Percentiles rank a stretch among this genome's conserved stretches.
Evolutionary conservation across 495 filamentous ascomycete species (phyloP).

Genomic region (Neurospora terricola): DNA sequence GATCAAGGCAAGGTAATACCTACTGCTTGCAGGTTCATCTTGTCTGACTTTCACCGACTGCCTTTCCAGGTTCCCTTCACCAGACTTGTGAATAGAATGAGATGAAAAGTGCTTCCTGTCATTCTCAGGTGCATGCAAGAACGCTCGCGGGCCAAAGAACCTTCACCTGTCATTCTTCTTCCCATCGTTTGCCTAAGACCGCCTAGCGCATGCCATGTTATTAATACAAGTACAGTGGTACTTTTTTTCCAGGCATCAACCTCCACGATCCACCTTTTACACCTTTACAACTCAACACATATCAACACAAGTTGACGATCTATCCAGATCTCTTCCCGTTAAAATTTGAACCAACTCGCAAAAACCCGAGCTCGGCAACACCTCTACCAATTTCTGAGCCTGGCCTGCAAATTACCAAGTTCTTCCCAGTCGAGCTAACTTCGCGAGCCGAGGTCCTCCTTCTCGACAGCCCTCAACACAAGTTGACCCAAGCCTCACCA

Average conservation of each 20-base stretch:
- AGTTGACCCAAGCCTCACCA: background rate
- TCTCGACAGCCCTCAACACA: background rate
- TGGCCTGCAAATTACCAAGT: background rate
- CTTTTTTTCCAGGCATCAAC: background rate
- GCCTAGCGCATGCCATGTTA: background rate
- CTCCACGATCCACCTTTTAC: background rate
- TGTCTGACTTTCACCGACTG: conserved; percentile 14
- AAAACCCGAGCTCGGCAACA: background rate
- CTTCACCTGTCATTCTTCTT: background rate
- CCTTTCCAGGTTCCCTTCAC: background rate
- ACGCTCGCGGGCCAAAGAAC: background rate
- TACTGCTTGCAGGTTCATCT: background rate
- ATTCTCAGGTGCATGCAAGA: background rate
- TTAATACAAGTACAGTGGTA: background rate
- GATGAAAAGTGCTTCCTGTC: background rate
- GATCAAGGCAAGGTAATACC: background rate
- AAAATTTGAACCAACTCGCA: background rate
- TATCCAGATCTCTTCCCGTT: background rate
- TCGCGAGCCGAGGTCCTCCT: background rate
- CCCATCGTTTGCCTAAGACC: background rate
- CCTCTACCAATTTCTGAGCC: background rate
- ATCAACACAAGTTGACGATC: background rate
- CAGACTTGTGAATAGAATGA: background rate
- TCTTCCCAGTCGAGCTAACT: background rate
- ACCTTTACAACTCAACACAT: background rate